Conservation (phyloP, 129 eudicot species). For the Mikania micrantha region DNA sequence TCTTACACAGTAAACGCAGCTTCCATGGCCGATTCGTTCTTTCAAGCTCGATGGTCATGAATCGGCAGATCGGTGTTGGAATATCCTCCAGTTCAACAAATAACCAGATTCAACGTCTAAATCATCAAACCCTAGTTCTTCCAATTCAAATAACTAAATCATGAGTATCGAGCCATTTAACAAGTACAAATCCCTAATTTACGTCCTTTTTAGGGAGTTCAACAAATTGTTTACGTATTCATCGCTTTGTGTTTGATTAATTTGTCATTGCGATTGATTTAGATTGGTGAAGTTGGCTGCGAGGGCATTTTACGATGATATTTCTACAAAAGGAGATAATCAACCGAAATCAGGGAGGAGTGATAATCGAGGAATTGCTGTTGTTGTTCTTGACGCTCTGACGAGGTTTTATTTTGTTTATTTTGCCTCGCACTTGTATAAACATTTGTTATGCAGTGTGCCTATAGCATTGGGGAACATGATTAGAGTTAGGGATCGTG, state of each 20-base stretch:
- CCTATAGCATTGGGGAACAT: neutral
- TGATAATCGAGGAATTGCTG: slow-evolving; percentile 90
- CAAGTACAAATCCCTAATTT: slow-evolving; percentile 30
- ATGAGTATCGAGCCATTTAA: slow-evolving; percentile 77
- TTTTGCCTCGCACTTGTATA: neutral
- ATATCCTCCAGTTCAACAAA: neutral
- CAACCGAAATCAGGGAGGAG: slow-evolving; percentile 77
- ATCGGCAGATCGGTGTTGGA: slow-evolving; percentile 9
- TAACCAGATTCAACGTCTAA: slow-evolving; percentile 1
- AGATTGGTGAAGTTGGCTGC: slow-evolving; percentile 93
- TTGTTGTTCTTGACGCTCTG: slow-evolving; percentile 91
- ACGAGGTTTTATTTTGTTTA: slow-evolving; percentile 44
- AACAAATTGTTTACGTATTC: neutral
- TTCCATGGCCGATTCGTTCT: neutral
- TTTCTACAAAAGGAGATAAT: slow-evolving; percentile 78
- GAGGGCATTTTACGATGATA: slow-evolving; percentile 89
- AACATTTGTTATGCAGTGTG: neutral
- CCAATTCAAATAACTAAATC: slow-evolving; percentile 7
- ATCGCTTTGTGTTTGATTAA: neutral
- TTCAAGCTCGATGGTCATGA: neutral
- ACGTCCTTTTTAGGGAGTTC: neutral
- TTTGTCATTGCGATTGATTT: neutral
- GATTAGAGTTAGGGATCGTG: neutral
- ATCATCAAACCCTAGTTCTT: slow-evolving; percentile 20
- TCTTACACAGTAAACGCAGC: neutral